Conservation (phyloP, 2,329 filamentous ascomycete species). For the Fusarium sp. region DNA sequence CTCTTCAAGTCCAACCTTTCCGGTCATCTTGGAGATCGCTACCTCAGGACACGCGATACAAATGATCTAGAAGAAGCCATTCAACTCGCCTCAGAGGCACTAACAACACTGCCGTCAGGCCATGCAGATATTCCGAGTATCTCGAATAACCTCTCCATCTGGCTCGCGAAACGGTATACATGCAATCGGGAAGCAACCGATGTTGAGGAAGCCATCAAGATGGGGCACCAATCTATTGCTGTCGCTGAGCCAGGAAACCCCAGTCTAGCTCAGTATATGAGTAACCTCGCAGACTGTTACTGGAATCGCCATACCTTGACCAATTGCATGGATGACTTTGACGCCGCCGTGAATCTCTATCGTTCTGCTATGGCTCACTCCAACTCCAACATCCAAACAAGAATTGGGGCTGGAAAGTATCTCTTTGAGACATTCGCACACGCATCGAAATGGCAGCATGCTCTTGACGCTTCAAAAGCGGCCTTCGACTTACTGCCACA, state of each 20-base stretch:
- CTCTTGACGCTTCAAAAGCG: neutral
- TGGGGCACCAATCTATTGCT: fast-evolving
- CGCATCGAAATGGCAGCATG: neutral
- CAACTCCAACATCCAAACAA: neutral
- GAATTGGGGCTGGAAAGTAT: neutral
- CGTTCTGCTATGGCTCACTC: fast-evolving
- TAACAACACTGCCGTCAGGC: fast-evolving
- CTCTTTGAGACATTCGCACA: neutral
- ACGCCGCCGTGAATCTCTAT: neutral
- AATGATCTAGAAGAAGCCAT: neutral
- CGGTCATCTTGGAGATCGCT: neutral
- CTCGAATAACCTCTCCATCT: neutral
- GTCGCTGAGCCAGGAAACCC: neutral
- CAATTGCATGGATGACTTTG: neutral
- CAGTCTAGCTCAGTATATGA: neutral
- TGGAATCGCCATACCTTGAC: neutral
- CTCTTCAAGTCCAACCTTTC: neutral
- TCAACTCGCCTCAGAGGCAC: neutral
- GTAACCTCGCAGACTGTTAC: neutral
- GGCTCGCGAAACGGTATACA: fast-evolving
- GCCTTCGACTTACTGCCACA: neutral
- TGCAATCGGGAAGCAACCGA: fast-evolving
- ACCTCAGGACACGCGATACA: fast-evolving
- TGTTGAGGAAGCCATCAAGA: neutral
- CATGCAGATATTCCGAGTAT: fast-evolving